Base-by-base conservation (phyloP, 2,329 filamentous ascomycete genomes). In the Harringtonia aguacate region DNA sequence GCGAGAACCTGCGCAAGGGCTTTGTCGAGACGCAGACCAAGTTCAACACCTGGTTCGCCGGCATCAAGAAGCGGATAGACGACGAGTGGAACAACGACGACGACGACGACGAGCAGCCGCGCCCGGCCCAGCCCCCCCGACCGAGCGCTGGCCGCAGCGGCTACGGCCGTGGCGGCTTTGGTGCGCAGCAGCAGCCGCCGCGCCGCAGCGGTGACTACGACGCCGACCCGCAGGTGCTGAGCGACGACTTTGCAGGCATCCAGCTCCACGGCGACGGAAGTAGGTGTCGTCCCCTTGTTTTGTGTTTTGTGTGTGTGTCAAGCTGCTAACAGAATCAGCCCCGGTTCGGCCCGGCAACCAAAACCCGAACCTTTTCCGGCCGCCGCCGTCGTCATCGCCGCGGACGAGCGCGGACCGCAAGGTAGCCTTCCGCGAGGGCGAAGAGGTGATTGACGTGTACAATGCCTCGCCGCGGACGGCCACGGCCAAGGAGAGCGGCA, bases 1-100 rank as follows among this genome's bases (percentile, higher is more conserved):
- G 81, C 52, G 87, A 95, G 59, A 95, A 94, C 57, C 76, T 98
- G 53, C 84, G 83, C 59, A 94, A 97, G 66, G 92, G 92, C 4
- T 98, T 98, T 65, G 58, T 88, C 44, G 89, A 98, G 58, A 97
- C 92, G 2, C 92, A 97, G 66, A 81, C 77, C 44, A 94, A 86
- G 58, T 85, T 98, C 55, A 97, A 94, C 66, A 77, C 78, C 40
- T 97, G 90, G 89, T 87, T 98, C 55, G 84, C 77, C 41, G 88
- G 80, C 50, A 70, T 98, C 59, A 92, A 86, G 68, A 97, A 97
- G 75, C 86, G 82, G 62, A 77, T 98, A 29, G 89, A 97, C 56
- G 90, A 92, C 39, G 86, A 92, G 51, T 85, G 88, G 46, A 77
- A 83, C 43, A 84, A 88, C 21, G 77, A 79, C 8, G 76, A 81